Evolutionary conservation across 1,284 basidiomycete species (phyloP).

Genomic region (Cerioporus squamosus): DNA sequence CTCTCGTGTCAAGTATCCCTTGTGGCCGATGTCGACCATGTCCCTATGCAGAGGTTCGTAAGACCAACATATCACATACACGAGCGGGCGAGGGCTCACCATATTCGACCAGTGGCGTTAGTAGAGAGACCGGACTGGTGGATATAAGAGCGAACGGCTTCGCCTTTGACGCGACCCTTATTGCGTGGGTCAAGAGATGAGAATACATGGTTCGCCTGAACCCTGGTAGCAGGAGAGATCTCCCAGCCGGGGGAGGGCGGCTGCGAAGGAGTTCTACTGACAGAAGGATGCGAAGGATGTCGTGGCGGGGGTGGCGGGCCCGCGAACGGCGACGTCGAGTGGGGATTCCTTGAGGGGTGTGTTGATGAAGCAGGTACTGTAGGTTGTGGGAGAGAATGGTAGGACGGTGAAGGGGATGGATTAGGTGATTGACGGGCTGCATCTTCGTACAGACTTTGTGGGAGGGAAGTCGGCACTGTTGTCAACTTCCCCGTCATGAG

Average conservation of each 20-base stretch:
- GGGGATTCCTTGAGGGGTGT: conserved; percentile 6
- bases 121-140: conserved; percentile 27
- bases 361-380: conserved; percentile 6
- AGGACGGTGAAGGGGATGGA: background rate
- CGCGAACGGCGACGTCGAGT: conserved; percentile 9
- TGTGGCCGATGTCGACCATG: conserved; percentile 25
- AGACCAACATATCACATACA: too few species aligned
- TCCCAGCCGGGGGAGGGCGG: conserved; percentile 19
- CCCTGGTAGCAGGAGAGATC: conserved; percentile 20
- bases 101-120: conserved; percentile 25
- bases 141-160: conserved; percentile 26
- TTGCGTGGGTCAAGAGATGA: conserved; percentile 28
- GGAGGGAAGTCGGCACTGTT: conserved; percentile 77
- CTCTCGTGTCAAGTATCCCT: conserved; percentile 28
- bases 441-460: conserved; percentile 86
- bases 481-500: conserved; percentile 83
- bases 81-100: conserved; percentile 19
- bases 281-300: conserved; percentile 8
- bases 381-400: background rate
- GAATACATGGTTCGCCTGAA: conserved; percentile 31
- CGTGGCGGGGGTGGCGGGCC: conserved; percentile 13
- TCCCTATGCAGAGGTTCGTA: conserved; percentile 17
- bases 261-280: conserved; percentile 3
- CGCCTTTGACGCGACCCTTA: conserved; percentile 25
- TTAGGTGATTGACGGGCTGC: conserved; percentile 44